phyloP scores from a whole-genome alignment of 495 filamentous ascomycete species.

The Articulospora tetracladia region DNA sequence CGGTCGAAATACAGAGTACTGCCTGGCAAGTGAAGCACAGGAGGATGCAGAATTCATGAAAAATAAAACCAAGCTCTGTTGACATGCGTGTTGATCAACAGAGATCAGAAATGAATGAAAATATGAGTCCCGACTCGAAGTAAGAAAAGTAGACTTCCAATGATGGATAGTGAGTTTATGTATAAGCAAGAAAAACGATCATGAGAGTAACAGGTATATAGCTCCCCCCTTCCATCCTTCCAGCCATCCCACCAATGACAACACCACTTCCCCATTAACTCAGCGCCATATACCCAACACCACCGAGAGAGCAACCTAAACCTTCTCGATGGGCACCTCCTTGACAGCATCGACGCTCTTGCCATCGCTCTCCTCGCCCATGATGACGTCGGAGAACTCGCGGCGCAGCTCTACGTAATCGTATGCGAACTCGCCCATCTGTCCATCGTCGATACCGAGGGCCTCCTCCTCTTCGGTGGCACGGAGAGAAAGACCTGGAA shows the following conservation, averaged over 20 bases:
- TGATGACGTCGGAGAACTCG: conserved; percentile 68
- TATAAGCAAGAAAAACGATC: neutral
- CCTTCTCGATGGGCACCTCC: conserved; percentile 3
- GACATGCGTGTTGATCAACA: no score
- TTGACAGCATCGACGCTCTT: conserved; percentile 7
- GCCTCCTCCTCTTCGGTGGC: conserved; percentile 83
- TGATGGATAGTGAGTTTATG: neutral
- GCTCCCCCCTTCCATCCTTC: neutral
- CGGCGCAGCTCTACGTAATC: conserved; percentile 93
- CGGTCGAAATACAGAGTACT: no score
- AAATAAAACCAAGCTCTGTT: no score
- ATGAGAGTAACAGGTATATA: neutral
- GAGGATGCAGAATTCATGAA: no score
- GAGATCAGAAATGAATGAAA: no score
- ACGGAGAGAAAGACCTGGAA: conserved; percentile 79
- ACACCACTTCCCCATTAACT: no score
- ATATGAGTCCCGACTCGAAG: no score
- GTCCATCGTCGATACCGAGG: conserved; percentile 87
- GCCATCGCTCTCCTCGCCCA: conserved; percentile 27
- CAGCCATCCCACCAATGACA: no score
- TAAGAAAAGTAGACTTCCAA: neutral
- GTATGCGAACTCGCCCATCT: conserved; percentile 98
- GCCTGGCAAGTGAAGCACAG: no score
- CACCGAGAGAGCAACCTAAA: neutral
- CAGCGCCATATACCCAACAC: neutral